Evolutionary conservation across 345 rosid species (phyloP), one percentile per base, ranked within the genome.

Genomic region (Carallia pectinifolia): DNA sequence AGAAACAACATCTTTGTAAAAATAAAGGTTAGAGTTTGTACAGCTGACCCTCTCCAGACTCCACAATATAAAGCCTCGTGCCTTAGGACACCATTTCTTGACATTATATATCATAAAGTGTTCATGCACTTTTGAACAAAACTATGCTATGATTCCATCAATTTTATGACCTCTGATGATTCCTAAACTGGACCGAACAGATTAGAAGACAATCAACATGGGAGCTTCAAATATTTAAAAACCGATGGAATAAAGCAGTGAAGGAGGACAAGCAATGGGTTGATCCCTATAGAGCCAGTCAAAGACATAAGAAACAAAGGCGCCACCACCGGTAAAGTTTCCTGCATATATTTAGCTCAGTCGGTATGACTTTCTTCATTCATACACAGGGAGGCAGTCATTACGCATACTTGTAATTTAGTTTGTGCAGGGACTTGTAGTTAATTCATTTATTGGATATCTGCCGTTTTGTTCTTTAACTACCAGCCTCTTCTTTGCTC

Each of bases 181-280:
- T 39, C 53, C 53, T 19, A 10, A 1, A 68, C 30, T 48, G 63
- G 30, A 27, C 36, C 48, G 38, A 39, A 73, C 89, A 90, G 99
- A 90, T 96, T 62, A 74, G 99, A 79, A 84, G 99, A 73, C 98
- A 96, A 54, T 96, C 98, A 4, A 89, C 93, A 4, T 81, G 87
- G 97, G 99, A 96, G 74, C 93, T 88, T 67, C 73, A 84, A 67
- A 80, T 74, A 2, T 90, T 92, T 31, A 86, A 86, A 85, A 75
- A 89, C 54, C 79, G 98, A 7, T 92, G 99, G 99, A 86, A 87
- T 59, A 58, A 23, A 72, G 94, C 98, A 1, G 83, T 90, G 0
- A 82, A 83, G 60, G 83, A 81, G 55, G 99, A 92, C 81, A 81
- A 80, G 76, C 48, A 59, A 13, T 96, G 98, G 97, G 81, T 79